Percentiles rank a stretch among this genome's conserved stretches.
Evolutionary conservation across 2,329 filamentous ascomycete species (phyloP).

Genomic region (Epichloe baconii): DNA sequence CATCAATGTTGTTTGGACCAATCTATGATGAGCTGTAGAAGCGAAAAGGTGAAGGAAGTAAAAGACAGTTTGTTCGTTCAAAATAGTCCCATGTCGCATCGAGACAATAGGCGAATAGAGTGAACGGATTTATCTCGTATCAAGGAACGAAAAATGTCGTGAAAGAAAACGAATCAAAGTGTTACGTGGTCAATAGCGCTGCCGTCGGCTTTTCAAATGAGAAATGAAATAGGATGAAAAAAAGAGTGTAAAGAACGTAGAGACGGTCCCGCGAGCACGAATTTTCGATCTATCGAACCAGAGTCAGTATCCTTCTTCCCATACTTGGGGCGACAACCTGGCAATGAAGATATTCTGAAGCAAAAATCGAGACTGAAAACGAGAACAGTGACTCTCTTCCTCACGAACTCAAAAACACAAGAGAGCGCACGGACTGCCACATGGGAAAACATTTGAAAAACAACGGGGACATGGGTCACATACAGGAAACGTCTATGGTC

Average conservation of each 20-base stretch:
- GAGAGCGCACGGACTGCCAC: neutral
- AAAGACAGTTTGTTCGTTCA: neutral
- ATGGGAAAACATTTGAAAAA: neutral
- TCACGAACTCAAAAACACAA: neutral
- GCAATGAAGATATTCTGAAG: neutral
- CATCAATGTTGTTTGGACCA: conserved; percentile 6
- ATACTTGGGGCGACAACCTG: neutral
- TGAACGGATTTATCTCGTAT: neutral
- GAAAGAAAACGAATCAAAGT: neutral
- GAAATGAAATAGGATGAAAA: neutral
- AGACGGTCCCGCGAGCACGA: neutral
- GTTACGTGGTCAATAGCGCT: neutral
- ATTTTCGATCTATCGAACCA: neutral
- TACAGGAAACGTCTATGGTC: conserved; percentile 3
- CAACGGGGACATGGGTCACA: neutral
- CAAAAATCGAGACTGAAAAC: neutral
- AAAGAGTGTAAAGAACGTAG: neutral
- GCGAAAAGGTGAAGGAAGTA: neutral
- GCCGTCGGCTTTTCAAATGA: neutral
- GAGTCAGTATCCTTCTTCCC: neutral
- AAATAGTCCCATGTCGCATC: conserved; percentile 1
- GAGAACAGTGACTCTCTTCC: neutral
- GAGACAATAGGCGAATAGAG: neutral
- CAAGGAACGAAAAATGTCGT: neutral
- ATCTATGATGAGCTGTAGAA: neutral